phyloP scores from a whole-genome alignment of 1,284 basidiomycete genomes.

The Ganoderma meredithae region DNA sequence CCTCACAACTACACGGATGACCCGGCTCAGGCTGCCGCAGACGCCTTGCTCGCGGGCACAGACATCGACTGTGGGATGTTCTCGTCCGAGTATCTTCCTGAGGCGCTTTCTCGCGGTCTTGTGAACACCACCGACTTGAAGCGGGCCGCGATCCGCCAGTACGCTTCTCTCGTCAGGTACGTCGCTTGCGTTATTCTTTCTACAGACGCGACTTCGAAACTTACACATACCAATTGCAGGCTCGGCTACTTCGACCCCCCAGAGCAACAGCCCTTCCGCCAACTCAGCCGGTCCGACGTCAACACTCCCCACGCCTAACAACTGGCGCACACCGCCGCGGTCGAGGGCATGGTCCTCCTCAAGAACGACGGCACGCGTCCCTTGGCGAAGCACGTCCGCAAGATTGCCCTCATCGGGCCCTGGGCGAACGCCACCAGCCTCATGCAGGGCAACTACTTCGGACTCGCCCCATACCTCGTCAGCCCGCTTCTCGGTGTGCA shows the following conservation, averaged over 20 bases:
- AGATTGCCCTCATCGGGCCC: constrained; percentile 60
- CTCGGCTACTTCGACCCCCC: constrained; percentile 64
- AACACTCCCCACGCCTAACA: constrained; percentile 54
- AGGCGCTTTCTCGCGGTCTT: constrained; percentile 55
- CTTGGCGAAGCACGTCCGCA: constrained; percentile 49
- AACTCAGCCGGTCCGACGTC: constrained; percentile 55
- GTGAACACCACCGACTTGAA: constrained; percentile 54
- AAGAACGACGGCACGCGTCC: constrained; percentile 66
- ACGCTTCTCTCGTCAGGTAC: constrained; percentile 60
- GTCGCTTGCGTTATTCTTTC: constrained; percentile 14
- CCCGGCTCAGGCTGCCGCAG: constrained; percentile 55
- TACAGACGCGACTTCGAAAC: neutral
- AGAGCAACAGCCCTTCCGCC: constrained; percentile 56
- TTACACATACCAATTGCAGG: constrained; percentile 35
- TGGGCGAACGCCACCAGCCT: constrained; percentile 61
- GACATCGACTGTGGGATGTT: constrained; percentile 62
- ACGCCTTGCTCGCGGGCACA: constrained; percentile 59
- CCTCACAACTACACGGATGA: constrained; percentile 54
- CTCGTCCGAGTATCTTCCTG: constrained; percentile 52
- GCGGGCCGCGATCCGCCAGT: constrained; percentile 52
- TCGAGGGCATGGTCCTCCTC: constrained; percentile 60
- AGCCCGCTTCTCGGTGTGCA: constrained; percentile 57
- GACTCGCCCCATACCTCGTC: constrained; percentile 59
- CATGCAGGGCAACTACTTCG: constrained; percentile 65
- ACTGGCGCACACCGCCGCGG: constrained; percentile 58